Base-by-base conservation (phyloP, 768 basidiomycete species). In the Neoboletus subvelutipes region DNA sequence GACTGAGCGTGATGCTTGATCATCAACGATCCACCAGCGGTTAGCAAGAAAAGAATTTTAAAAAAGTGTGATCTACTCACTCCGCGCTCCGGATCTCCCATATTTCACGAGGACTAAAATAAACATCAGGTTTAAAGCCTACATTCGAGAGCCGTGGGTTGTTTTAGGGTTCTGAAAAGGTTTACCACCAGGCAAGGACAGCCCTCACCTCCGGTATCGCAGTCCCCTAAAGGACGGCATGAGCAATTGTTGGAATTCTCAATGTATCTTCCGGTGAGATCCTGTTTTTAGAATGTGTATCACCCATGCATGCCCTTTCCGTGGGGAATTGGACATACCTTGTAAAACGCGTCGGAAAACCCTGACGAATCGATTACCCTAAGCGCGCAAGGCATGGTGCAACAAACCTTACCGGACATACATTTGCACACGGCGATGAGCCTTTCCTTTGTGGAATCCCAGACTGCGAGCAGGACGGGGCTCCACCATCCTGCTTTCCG, bases 401-500 rank as follows among this genome's bases (percentile, higher is more conserved):
- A 28, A 39, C 31, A 37, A 52, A 45, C 68, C 80, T 57, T 61
- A 85, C 89, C 88, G 58, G 88, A 91, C 85, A 92, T 90, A 78
- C 90, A 93, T 72, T 97, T 95, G 71, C 91, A 93, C 18, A 94
- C 80, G 2, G 89, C 93, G 43, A 92, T 84, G 53, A 86, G 73
- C 54, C 74, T 80, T 29, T 83, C 88, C 10, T 74, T 76, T 55
- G 79, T 76, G 22, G 82, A 73, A 65, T 94, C 85, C 80, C 88
- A 87, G 40, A 88, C 73, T 15, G 86, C 92, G 45, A 95, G 78
- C 6, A 97, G 76, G 62, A 96, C 83, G 1, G 94, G 94, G 61
- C 87, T 90, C 90, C 92, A 97, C 94, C 94, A 96, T 46, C 83
- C 80, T 17, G 85, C 87, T 74, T 96, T 97, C 36, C 93, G 76